Conservation (phyloP, 2,329 filamentous ascomycete species). For the Aspergillus thermomutatus region DNA sequence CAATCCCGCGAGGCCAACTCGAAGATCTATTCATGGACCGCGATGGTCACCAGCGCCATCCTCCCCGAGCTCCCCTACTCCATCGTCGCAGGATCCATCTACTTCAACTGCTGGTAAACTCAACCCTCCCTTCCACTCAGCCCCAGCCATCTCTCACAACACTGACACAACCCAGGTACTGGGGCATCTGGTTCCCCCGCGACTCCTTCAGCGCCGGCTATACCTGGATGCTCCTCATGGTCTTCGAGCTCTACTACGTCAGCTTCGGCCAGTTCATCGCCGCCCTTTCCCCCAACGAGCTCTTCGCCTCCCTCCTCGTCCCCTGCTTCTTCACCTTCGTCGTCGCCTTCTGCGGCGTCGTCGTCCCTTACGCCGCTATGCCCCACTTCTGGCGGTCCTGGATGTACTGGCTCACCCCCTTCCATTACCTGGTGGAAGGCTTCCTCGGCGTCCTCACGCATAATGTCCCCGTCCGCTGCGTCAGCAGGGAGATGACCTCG, state of each 20-base stretch:
- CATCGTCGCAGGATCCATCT: conserved; percentile 62
- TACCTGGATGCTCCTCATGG: conserved; percentile 60
- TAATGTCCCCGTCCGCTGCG: conserved; percentile 55
- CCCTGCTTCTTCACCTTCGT: conserved; percentile 68
- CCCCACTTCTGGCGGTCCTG: conserved; percentile 63
- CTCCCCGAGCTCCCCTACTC: conserved; percentile 69
- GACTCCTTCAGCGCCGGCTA: conserved; percentile 59
- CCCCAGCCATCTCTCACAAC: not conserved
- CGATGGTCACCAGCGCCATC: conserved; percentile 64
- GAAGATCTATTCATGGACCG: conserved; percentile 75
- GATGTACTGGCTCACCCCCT: conserved; percentile 68
- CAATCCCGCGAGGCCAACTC: conserved; percentile 69
- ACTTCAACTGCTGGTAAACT: conserved; percentile 61
- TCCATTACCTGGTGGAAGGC: conserved; percentile 64
- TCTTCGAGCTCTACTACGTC: conserved; percentile 65
- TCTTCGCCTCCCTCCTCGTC: conserved; percentile 63
- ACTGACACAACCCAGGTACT: conserved; percentile 43
- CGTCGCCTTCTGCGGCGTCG: conserved; percentile 70
- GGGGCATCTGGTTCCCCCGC: conserved; percentile 52
- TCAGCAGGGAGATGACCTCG: conserved; percentile 54
- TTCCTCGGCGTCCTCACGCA: conserved; percentile 57
- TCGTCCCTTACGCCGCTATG: conserved; percentile 64
- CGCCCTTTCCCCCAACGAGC: conserved; percentile 62
- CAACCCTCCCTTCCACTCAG: no score
- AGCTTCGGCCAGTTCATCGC: conserved; percentile 67